These are phyloP conservation scores for Larix sibirica DNA, from an alignment of 83 land plant genomes.

Conservation along the genomic window DNA sequence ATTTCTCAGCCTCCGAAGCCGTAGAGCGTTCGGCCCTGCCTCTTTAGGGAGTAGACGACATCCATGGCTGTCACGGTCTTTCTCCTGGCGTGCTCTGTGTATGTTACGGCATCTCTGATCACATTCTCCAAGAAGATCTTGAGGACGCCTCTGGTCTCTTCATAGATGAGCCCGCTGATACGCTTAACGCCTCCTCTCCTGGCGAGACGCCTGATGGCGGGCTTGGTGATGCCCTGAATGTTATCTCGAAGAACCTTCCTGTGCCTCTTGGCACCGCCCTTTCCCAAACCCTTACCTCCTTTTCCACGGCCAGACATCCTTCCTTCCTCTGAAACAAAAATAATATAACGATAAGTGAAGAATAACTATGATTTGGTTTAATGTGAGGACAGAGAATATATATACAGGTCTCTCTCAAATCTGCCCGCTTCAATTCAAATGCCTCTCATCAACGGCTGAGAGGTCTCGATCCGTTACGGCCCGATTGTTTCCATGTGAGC, in stretches of 20 bases:
- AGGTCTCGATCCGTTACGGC: too few relatives aligned
- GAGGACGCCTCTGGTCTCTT: conserved; percentile 45
- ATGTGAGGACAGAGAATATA: too few relatives aligned
- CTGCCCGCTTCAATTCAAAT: too few relatives aligned
- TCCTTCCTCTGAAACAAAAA: background rate
- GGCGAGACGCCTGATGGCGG: conserved; percentile 53
- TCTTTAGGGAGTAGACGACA: conserved; percentile 35
- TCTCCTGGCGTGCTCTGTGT: conserved; percentile 42
- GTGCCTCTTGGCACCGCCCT: conserved; percentile 53
- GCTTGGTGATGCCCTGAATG: conserved; percentile 50
- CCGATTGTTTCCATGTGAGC: too few relatives aligned
- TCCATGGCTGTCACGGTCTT: conserved; percentile 53
- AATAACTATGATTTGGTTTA: too few relatives aligned
- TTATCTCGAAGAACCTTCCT: conserved; percentile 47
- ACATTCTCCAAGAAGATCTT: conserved; percentile 44
- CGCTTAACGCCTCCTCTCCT: conserved; percentile 45
- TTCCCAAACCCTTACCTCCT: conserved; percentile 53
- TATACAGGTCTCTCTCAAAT: too few relatives aligned
- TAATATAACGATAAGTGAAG: too few relatives aligned
- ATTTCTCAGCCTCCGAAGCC: conserved; percentile 34
- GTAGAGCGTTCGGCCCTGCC: conserved; percentile 42
- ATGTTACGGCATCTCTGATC: conserved; percentile 39
- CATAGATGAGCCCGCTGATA: conserved; percentile 42
- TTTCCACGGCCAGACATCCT: conserved; percentile 46
- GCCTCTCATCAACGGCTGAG: too few relatives aligned